Base-by-base conservation (phyloP, 23 red algal species). In the Gracilaria domingensis region DNA sequence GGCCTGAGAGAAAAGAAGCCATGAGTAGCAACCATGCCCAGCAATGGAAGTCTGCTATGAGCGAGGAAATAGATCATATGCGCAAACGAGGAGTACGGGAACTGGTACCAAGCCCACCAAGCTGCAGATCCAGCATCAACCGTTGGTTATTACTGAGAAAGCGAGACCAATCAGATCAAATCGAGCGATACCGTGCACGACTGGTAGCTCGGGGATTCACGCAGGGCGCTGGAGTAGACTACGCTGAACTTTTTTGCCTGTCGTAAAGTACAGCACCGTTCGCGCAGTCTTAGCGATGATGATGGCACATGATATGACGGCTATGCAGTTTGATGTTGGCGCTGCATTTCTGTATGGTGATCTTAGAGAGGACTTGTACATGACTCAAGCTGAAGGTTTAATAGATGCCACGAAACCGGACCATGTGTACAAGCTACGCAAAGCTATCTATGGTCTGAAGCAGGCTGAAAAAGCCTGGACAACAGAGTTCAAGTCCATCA, bases 311-410 rank as follows among this genome's bases (percentile, higher is more conserved):
- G 54, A 79, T 49, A 38, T 89, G 38, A 18, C 58, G 20, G 21
- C 37, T 12, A 25, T 49, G 24, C 28, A 80, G 33, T 36, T 84
- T 54, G 78, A 93, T 49, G 66, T 71, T 8, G 38, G 65, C 23
- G 48, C 66, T 25, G 89, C 89, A 12, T 93, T 82, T 51, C 49
- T 93, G 12, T 61, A 93, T 51, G 89, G 72, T 2, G 78, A 77
- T 26, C 49, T 93, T 11, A 40, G 72, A 42, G 49, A 93, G 39
- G n/a, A 32, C 1, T 5, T 83, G 0, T 83, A 93, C 49, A 93
- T 93, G 55, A 36, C 7, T 18, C 42, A 45, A 11, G 5, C 42
- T 45, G 42, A 45, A 45, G 42, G 42, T 7, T 45, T 45, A 7
- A 45, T 45, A 7, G 5, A 45, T 45, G 5, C 42, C 5, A 45